Percentiles rank a stretch among this genome's conserved stretches.
Conservation (phyloP, 495 filamentous ascomycete species). For the Evansstolkia leycettana region DNA sequence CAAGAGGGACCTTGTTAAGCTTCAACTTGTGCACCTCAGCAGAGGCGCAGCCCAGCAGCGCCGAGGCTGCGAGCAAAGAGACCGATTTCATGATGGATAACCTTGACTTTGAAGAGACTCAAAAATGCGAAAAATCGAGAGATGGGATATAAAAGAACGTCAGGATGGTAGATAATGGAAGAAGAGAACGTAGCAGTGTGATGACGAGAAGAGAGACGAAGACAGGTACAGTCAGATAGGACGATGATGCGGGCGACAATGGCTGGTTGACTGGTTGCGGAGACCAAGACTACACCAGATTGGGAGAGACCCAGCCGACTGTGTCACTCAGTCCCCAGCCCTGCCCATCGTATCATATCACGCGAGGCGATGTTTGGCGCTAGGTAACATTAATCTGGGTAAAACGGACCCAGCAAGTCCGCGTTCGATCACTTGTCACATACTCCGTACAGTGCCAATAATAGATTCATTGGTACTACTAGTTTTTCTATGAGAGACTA, state of each 20-base stretch:
- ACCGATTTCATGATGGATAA: constrained; percentile 65
- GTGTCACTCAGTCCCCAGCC: not conserved
- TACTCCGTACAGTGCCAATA: too few relatives aligned
- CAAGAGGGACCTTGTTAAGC: constrained; percentile 88
- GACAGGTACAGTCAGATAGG: constrained; percentile 11
- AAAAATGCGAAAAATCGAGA: not conserved
- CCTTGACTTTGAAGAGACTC: not conserved
- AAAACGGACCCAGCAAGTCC: too few relatives aligned
- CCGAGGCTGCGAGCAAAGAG: constrained; percentile 59
- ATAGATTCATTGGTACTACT: too few relatives aligned
- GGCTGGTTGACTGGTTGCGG: not conserved
- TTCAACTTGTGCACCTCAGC: constrained; percentile 88
- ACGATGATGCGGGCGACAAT: constrained; percentile 7
- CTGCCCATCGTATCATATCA: too few relatives aligned
- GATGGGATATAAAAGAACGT: not conserved
- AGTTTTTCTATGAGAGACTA: too few relatives aligned
- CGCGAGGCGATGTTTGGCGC: too few relatives aligned
- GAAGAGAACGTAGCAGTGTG: constrained; percentile 10
- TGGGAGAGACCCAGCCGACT: not conserved
- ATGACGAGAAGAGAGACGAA: constrained; percentile 8
- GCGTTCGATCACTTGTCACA: too few relatives aligned
- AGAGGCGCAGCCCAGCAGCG: constrained; percentile 72
- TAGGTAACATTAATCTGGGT: too few relatives aligned
- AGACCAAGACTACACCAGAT: not conserved
- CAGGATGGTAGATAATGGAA: constrained; percentile 1